These are phyloP conservation scores for Mychonastes homosphaera DNA, from an alignment of 139 green algal genomes.

Conservation along the genomic window DNA sequence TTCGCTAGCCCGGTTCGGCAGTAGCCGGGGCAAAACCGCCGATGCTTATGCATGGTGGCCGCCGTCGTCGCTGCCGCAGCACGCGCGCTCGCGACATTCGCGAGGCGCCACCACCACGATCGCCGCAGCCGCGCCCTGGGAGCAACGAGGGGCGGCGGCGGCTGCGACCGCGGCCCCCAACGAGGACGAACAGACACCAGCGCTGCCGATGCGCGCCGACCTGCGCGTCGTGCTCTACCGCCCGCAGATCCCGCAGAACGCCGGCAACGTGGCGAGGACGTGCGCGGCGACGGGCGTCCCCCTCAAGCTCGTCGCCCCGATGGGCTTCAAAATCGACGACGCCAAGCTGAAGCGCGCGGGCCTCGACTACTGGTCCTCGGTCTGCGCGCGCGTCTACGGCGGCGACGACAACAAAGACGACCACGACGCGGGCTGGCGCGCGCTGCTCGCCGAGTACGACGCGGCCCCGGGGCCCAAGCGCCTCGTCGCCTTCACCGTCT, in stretches of 20 bases:
- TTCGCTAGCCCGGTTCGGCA: too few species aligned
- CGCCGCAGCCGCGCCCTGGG: too few species aligned
- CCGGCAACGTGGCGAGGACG: constrained; percentile 59
- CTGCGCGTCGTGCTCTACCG: constrained; percentile 63
- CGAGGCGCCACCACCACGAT: not conserved
- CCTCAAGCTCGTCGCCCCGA: constrained; percentile 72
- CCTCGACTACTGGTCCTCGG: constrained; percentile 76
- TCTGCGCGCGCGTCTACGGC: constrained; percentile 66
- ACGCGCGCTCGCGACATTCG: not conserved
- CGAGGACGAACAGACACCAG: too few species aligned
- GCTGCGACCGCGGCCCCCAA: too few species aligned
- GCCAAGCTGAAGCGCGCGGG: constrained; percentile 69
- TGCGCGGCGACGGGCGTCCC: constrained; percentile 55
- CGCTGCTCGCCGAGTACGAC: constrained; percentile 42
- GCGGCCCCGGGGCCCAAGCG: constrained; percentile 31
- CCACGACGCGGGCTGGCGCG: constrained; percentile 2
- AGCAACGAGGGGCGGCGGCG: too few species aligned
- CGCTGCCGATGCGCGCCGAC: constrained; percentile 38
- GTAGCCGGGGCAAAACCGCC: too few species aligned
- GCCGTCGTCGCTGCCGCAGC: too few species aligned
- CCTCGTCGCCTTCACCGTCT: constrained; percentile 68
- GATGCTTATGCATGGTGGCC: too few species aligned
- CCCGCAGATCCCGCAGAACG: constrained; percentile 64
- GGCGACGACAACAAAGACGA: too few species aligned
- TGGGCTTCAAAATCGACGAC: constrained; percentile 70